Evolutionary conservation across 192 early-diverging fungal species (phyloP), one percentile per base, ranked within the genome.

Genomic region (Umbelopsis ramanniana): DNA sequence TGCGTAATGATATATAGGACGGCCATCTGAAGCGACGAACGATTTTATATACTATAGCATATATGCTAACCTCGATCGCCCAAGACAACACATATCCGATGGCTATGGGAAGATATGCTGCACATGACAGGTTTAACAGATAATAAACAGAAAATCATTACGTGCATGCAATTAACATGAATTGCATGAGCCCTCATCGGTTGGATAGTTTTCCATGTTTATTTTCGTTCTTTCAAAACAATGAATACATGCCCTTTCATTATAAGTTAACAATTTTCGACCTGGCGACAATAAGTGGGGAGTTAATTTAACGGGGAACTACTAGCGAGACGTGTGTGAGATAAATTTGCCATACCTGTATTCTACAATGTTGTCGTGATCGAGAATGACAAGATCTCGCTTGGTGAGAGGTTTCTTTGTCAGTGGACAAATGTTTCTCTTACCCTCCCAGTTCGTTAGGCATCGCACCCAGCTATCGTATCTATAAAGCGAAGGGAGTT

Each of bases 351-450:
- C 46, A 23, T 71, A 81, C 73, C 91, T 85, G 84, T 88, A 92
- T 82, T 92, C 88, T 22, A 91, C 93, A 73, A 93, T 93, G 72
- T 94, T 94, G 75, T 94, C 93, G 76, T 83, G 85, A 33, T n/a
- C 43, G 6, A 72, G 63, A 50, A 68, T 80, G 76, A 75, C 92
- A 37, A 97, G 82, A 72, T 97, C 96, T 70, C 96, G 90, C 82
- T 96, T 96, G 52, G 94, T 90, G 66, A 96, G 77, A 37, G 93
- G 90, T 76, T 95, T 96, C 85, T 97, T 97, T 40, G 96, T 96
- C 74, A 97, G 84, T 43, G 96, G 96, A 45, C 96, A 97, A 38
- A 93, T 93, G 78, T 96, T 97, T 69, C 90, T 87, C 73, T 91
- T 90, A 52, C 88, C 84, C 40, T 89, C 91, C 72, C 90, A 91